Base-by-base conservation (phyloP, 2,329 filamentous ascomycete species). In the Ophiostoma sp. region DNA sequence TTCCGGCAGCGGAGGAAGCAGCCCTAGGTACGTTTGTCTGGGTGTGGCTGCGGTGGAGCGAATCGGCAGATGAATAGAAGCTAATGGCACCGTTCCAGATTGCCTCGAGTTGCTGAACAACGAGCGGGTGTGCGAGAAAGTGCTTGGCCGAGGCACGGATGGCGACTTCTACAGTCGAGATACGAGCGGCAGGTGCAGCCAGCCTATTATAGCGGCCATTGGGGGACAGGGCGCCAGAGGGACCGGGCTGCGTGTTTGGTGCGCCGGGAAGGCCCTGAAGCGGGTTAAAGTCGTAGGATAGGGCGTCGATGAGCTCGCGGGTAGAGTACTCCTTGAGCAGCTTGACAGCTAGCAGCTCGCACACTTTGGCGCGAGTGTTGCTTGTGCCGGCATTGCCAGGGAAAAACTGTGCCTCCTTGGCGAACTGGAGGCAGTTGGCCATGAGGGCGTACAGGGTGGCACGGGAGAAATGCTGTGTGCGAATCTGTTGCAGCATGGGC, bases 71-170 rank as follows among this genome's bases (percentile, higher is more conserved):
- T 1, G 93, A 95, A 79, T 97, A 93, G 77, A 98, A 97, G 74
- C 95, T 93, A 74, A 98, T 95, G 23, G 91, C 94, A 36, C 94
- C 94, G 27, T 93, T 94, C 94, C 94, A 98, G 72, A 98, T 97
- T 64, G 93, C 94, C 79, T 97, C 93, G n/a, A 98, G 84, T 77
- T 97, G 94, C 78, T 96, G 93, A 10, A 97, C 90, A 0, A 97
- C 93, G 3, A 97, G 83, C 0, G 94, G 94, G 76, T 97, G 94
- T 10, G 94, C 91, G 5, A 98, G 83, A 75, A 97, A 96, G 75
- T 93, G 90, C 80, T 98, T 97, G 31, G 94, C 92, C 73, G 94
- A 94, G 27, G 94, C 93, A 74, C 93, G 89, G 76, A 98, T 97
- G 72, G 94, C 94, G 71, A 98, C 89, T 80, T 74, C 94, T 41